Evolutionary conservation across 495 filamentous ascomycete species (phyloP), one percentile per base, ranked within the genome.

Genomic region (Arthonia radiata): DNA sequence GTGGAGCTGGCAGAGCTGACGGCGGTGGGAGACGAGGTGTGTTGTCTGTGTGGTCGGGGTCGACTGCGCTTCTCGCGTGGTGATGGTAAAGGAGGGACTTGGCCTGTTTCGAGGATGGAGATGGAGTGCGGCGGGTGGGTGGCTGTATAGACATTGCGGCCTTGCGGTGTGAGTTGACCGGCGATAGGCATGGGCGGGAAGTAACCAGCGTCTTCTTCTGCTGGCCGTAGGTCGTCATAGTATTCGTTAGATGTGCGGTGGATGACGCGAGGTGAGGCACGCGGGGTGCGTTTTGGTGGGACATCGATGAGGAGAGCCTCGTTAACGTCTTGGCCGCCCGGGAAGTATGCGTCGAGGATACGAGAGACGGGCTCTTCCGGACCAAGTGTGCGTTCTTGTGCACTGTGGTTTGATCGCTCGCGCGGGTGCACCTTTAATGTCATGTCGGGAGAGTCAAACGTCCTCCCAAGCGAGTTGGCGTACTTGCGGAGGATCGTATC

Each of bases 401-500:
- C 50, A 37, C 31, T 18, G 27, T 29, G 39, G 26, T 26, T 52
- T 30, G 32, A 10, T n/a, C 47, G 47, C 17, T 59, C 54, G 14
- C 67, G 47, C 4, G 59, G 47, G 1, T 46, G 12, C 30, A 93
- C 65, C 9, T 65, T 61, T 29, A 94, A 53, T 15, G 57, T 59
- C 19, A 83, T 57, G 47, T 97, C 86, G 13, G 86, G 89, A 10
- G 86, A 56, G 51, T 97, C 86, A 38, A 79, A 93, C 14, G 56
- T 72, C 38, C 65, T 67, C 5, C 83, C 89, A 16, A 97, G 52
- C 5, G 81, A 83, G 48, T 97, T 97, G 27, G 64, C 67, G 44
- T 93, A 97, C 51, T 92, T 94, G 36, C 63, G 65, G 36, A 97
- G 53, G 15, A 94, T 81, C 60, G 81, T 64, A 37, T 93, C 89